These are phyloP conservation scores for Claviceps sorghi DNA, from an alignment of 2,329 filamentous ascomycete genomes.

Conservation along the genomic window DNA sequence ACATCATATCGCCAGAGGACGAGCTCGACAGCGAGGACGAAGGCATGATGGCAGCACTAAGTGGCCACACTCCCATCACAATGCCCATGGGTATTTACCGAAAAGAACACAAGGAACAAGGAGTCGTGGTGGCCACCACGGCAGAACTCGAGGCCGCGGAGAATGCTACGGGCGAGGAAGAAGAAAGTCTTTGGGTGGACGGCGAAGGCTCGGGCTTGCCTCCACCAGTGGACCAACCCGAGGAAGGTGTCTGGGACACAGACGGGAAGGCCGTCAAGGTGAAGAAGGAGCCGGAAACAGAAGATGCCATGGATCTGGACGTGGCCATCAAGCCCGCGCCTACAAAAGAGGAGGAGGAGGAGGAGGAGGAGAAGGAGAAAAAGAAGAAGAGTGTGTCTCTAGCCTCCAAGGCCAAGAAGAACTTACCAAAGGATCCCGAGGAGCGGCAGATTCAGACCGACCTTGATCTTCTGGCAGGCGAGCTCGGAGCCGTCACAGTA, in stretches of 20 bases:
- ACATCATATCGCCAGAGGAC: constrained; percentile 26
- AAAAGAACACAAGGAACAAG: constrained; percentile 37
- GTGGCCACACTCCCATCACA: constrained; percentile 17
- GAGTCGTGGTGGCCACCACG: constrained; percentile 39
- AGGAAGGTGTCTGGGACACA: constrained; percentile 31
- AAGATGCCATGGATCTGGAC: constrained; percentile 28
- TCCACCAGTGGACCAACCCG: constrained; percentile 16
- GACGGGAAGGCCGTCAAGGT: constrained; percentile 23
- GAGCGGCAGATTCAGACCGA: constrained; percentile 25
- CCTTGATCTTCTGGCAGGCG: constrained; percentile 26
- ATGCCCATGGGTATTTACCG: constrained; percentile 44
- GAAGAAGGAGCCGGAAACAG: constrained; percentile 30
- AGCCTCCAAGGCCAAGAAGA: constrained; percentile 11
- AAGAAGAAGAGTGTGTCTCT: constrained; percentile 10
- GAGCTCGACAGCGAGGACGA: constrained; percentile 32
- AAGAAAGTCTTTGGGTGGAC: constrained; percentile 32
- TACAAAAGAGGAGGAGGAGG: constrained; percentile 8
- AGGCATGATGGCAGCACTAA: constrained; percentile 23
- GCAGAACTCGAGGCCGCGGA: constrained; percentile 43
- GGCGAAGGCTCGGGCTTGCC: constrained; percentile 16
- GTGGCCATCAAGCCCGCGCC: constrained; percentile 11
- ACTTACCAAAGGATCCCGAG: constrained; percentile 21
- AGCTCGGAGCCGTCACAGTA: constrained; percentile 25
- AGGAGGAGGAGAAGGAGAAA: constrained; percentile 8
- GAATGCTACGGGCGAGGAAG: constrained; percentile 27